Conservation (phyloP, 2,329 filamentous ascomycete species). For the Diaporthe humulicola region DNA sequence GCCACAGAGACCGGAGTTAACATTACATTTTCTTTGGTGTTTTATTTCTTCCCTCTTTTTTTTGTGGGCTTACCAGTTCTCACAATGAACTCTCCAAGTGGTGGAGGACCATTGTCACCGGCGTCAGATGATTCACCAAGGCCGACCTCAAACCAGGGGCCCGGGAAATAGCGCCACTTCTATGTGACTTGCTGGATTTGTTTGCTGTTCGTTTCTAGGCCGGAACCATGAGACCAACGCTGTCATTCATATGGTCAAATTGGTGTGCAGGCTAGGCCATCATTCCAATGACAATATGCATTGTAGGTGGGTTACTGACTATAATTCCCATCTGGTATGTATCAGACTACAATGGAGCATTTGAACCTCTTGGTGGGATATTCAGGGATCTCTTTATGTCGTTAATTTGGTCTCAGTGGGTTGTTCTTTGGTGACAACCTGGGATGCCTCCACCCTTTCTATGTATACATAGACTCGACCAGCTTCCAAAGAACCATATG, state of each 20-base stretch:
- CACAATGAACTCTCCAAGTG: too few relatives aligned
- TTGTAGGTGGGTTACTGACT: background rate
- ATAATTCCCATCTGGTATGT: background rate
- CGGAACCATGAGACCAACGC: background rate
- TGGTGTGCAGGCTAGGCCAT: background rate
- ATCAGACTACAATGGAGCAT: too few relatives aligned
- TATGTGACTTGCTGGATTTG: background rate
- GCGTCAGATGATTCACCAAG: background rate
- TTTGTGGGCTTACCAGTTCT: too few relatives aligned
- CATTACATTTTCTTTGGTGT: too few relatives aligned
- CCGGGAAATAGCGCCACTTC: background rate
- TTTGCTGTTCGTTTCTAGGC: background rate
- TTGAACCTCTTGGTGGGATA: too few relatives aligned
- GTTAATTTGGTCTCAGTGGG: background rate
- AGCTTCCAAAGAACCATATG: background rate
- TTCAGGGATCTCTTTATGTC: too few relatives aligned
- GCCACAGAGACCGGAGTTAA: too few relatives aligned
- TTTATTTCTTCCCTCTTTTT: too few relatives aligned
- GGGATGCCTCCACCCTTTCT: background rate
- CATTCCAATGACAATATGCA: background rate
- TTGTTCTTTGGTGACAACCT: background rate
- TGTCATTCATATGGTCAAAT: background rate
- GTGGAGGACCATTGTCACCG: background rate
- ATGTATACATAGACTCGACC: background rate
- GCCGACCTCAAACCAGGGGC: background rate